Percentiles rank a stretch among this genome's conserved stretches.
These are phyloP conservation scores for Prunus mongolica DNA, from an alignment of 306 rosid genomes.

Conservation along the genomic window DNA sequence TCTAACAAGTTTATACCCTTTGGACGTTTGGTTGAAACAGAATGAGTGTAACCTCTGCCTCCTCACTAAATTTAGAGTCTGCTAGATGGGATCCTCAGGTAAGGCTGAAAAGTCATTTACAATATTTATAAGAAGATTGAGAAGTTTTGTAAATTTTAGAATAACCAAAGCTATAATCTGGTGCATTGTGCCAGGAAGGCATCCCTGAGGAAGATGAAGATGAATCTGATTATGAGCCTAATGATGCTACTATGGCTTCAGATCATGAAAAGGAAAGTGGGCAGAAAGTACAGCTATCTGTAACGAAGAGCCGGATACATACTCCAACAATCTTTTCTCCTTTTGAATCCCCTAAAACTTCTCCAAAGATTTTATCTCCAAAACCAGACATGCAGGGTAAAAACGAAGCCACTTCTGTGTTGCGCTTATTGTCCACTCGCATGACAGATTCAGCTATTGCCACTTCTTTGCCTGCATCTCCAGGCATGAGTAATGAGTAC, in stretches of 20 bases:
- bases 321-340: constrained; percentile 66
- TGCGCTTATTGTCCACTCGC: constrained; percentile 54
- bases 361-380: constrained; percentile 34
- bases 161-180: constrained; percentile 11
- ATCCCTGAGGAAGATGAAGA: constrained; percentile 57
- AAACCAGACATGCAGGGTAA: constrained; percentile 20
- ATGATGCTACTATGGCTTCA: constrained; percentile 41
- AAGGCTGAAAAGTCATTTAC: background rate
- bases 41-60: constrained; percentile 34
- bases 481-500: constrained; percentile 42
- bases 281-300: constrained; percentile 28
- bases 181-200: constrained; percentile 43
- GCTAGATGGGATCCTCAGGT: constrained; percentile 59
- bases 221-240: constrained; percentile 49
- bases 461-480: constrained; percentile 53
- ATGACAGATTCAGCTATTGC: constrained; percentile 34
- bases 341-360: constrained; percentile 50
- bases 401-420: constrained; percentile 36
- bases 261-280: constrained; percentile 37
- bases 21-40: constrained; percentile 39
- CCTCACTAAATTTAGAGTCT: constrained; percentile 35
- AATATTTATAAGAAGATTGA: constrained; percentile 3
- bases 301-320: constrained; percentile 37
- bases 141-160: constrained; percentile 3
- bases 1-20: constrained; percentile 10